Evolutionary conservation across 202 grass and related monocot genomes (phyloP).

Genomic region (Saccharum hybrid): DNA sequence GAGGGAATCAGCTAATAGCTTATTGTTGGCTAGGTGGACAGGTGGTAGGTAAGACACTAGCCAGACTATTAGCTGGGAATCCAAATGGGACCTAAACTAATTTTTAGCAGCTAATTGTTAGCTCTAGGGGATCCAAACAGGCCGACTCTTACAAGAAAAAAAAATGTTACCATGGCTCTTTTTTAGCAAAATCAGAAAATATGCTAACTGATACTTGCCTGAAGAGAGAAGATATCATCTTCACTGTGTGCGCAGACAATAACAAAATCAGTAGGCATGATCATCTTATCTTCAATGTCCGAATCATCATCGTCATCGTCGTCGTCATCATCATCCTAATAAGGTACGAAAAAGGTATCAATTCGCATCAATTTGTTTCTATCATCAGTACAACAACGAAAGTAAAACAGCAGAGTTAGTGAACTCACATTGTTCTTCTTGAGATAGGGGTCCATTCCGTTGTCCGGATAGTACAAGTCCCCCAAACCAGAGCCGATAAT

Average conservation of each 20-base stretch:
- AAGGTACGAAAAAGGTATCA: neutral
- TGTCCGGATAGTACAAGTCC: slow-evolving; percentile 74
- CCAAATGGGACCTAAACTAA: neutral
- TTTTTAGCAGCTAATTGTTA: neutral
- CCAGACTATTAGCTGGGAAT: neutral
- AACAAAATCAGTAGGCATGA: slow-evolving; percentile 83
- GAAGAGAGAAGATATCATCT: slow-evolving; percentile 83
- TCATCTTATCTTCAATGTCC: slow-evolving; percentile 79
- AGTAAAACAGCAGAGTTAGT: slow-evolving; percentile 5
- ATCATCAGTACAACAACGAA: neutral
- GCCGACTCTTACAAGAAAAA: neutral
- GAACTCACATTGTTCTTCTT: slow-evolving; percentile 55
- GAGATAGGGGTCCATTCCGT: slow-evolving; percentile 77
- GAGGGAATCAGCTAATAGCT: neutral
- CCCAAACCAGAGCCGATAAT: slow-evolving; percentile 62
- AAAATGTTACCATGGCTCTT: neutral
- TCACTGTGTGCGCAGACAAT: slow-evolving; percentile 80
- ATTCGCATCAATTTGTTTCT: neutral
- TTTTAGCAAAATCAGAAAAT: neutral
- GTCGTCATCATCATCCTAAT: slow-evolving; percentile 49
- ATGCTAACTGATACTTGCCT: slow-evolving; percentile 48
- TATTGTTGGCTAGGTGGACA: neutral
- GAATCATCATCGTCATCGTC: slow-evolving; percentile 66
- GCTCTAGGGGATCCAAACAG: neutral
- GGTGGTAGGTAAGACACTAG: neutral